Percentiles rank a stretch among this genome's conserved stretches.
Evolutionary conservation across 768 basidiomycete species (phyloP).

Genomic region (Leccinum aurantiacum): DNA sequence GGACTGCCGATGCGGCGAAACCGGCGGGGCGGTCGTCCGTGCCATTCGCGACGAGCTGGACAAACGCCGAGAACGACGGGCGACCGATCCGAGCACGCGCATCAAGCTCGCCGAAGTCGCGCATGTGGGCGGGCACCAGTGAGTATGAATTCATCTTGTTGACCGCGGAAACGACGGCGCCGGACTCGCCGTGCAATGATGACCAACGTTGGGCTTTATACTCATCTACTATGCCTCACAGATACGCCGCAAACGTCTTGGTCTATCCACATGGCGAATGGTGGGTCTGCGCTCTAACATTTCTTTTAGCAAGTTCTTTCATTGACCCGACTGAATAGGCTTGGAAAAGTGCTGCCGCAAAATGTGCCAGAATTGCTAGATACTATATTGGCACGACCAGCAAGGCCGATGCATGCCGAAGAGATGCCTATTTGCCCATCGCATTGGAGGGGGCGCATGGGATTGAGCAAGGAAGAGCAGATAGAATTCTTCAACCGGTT

Average conservation of each 20-base stretch:
- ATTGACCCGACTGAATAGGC: slow-evolving; percentile 40
- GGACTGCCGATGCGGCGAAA: slow-evolving; percentile 78
- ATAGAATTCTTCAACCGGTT: slow-evolving; percentile 33
- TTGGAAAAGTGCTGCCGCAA: slow-evolving; percentile 57
- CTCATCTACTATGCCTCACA: background rate
- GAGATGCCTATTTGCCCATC: slow-evolving; percentile 41
- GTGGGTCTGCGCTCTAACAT: slow-evolving; percentile 37
- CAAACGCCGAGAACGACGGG: slow-evolving; percentile 33
- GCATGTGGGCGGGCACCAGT: slow-evolving; percentile 87
- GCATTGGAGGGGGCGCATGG: slow-evolving; percentile 76
- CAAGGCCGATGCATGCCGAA: slow-evolving; percentile 26
- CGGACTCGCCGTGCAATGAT: background rate
- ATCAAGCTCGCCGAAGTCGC: slow-evolving; percentile 61
- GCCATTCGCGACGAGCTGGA: slow-evolving; percentile 55
- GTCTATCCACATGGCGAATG: slow-evolving; percentile 74
- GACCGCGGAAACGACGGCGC: background rate
- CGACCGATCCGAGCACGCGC: slow-evolving; percentile 31
- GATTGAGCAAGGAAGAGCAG: slow-evolving; percentile 59
- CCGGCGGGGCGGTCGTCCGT: slow-evolving; percentile 55
- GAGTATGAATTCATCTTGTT: slow-evolving; percentile 27
- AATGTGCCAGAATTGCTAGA: slow-evolving; percentile 58
- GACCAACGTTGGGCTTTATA: background rate
- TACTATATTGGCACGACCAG: slow-evolving; percentile 36
- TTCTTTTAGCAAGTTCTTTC: background rate
- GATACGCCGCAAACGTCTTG: slow-evolving; percentile 52